Base-by-base conservation (phyloP, 73 alveolate genomes). In the Uronychia binucleata region DNA sequence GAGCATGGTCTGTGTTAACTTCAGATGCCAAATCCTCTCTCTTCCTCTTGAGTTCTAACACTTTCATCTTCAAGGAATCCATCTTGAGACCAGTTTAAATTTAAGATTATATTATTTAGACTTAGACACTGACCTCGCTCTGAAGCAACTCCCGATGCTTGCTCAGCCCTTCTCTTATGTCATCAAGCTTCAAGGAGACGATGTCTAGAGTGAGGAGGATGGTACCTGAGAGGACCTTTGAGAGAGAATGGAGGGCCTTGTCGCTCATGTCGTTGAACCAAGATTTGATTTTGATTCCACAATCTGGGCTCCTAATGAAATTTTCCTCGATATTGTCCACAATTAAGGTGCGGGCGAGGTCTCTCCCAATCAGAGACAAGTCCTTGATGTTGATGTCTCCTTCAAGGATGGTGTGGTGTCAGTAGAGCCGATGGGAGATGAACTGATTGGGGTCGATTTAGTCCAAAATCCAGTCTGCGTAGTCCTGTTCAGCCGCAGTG, bases 201-300 rank as follows among this genome's bases (percentile, higher is more conserved):
- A 46, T 46, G 5, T 46, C 67, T 46, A 46, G 67, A 46, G 5
- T 46, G 19, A 46, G 67, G 19, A 11, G 67, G 19, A 46, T 19
- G 19, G 19, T 46, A 46, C 67, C 67, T 46, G 87, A 86, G 77
- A 84, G 86, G 84, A 59, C 86, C 59, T 26, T 90, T 86, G 82
- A 85, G 78, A 78, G 94, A 83, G 96, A 98, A 60, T 86, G 89
- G 59, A 98, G 90, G 31, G 94, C 96, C 5, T 93, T 90, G 80
- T 98, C 99, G 28, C 82, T 93, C 74, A 83, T 77, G 85, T 98
- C 99, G 46, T 91, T 93, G 91, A 90, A 95, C 98, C 98, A 98
- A n/a, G 97, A 93, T 86, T 87, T 96, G 31, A 98, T 98, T 75
- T 92, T 87, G 75, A 98, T 97, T 26, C 99, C 99, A 88, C 97